A percentile compares a stretch with the other conserved stretches of the same genome.
These are phyloP conservation scores for Colletotrichum sp. DNA, from an alignment of 2,329 filamentous ascomycete genomes.

Conservation along the genomic window DNA sequence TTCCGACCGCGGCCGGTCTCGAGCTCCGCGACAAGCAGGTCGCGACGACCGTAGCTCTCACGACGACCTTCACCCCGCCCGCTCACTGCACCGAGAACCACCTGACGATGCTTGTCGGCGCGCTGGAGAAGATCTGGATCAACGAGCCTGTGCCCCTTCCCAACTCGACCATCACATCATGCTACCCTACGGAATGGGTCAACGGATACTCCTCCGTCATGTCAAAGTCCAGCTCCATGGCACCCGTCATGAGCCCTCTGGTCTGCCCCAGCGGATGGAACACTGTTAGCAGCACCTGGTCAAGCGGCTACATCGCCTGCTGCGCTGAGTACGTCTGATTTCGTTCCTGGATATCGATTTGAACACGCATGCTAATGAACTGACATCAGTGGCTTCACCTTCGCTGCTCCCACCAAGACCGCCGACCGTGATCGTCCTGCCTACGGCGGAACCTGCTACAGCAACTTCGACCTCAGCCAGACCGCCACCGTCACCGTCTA, in stretches of 20 bases:
- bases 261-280: slow-evolving; percentile 15
- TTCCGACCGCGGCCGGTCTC: background rate
- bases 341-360: too few species aligned
- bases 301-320: slow-evolving; percentile 13
- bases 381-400: slow-evolving; percentile 6
- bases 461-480: slow-evolving; percentile 12
- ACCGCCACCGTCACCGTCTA: slow-evolving; percentile 18
- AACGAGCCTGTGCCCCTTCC: slow-evolving; percentile 15
- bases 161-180: slow-evolving; percentile 10
- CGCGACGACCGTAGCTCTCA: slow-evolving; percentile 3
- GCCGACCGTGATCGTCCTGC: slow-evolving; percentile 7
- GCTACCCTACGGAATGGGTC: slow-evolving; percentile 14
- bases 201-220: slow-evolving; percentile 7
- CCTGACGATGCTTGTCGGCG: slow-evolving; percentile 17
- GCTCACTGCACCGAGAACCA: slow-evolving; percentile 11
- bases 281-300: slow-evolving; percentile 14
- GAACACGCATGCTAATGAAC: background rate
- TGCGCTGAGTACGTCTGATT: slow-evolving; percentile 4
- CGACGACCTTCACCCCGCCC: slow-evolving; percentile 15
- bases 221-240: slow-evolving; percentile 14
- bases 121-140: slow-evolving; percentile 19
- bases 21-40: background rate
- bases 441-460: slow-evolving; percentile 17
- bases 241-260: slow-evolving; percentile 12
- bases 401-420: background rate